These are phyloP conservation scores for Teratosphaeria destructans DNA, from an alignment of 2,329 filamentous ascomycete species.

Conservation along the genomic window DNA sequence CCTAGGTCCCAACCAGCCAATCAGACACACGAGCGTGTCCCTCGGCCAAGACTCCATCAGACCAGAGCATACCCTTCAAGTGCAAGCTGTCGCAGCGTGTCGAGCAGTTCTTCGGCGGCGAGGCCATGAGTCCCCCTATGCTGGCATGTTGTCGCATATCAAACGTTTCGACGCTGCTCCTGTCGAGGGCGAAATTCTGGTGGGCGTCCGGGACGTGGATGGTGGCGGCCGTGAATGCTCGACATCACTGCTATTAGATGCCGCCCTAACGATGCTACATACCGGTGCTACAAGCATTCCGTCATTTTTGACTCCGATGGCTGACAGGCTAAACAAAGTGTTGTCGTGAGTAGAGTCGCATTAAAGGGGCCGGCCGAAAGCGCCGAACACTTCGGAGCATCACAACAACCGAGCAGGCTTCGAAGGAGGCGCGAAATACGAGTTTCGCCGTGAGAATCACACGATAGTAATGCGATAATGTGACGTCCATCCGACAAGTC, in stretches of 20 bases:
- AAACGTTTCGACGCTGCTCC: background rate
- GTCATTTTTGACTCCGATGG: background rate
- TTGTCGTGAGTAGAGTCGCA: background rate
- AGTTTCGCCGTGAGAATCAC: background rate
- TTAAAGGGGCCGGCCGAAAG: background rate
- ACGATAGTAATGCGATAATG: background rate
- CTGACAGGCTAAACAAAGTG: background rate
- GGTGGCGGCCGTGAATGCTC: background rate
- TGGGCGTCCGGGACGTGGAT: background rate
- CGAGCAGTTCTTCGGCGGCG: no score
- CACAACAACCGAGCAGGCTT: background rate
- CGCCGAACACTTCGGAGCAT: background rate
- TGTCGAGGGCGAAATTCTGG: background rate
- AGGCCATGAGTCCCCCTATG: background rate
- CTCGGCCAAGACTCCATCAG: no score
- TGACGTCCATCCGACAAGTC: background rate
- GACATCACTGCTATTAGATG: background rate
- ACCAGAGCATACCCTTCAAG: no score
- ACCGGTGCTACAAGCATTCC: background rate
- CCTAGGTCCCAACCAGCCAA: background rate
- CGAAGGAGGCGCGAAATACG: background rate
- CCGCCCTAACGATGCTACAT: background rate
- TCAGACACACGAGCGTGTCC: background rate
- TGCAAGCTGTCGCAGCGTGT: no score
- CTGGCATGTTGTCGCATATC: background rate